phyloP scores from a whole-genome alignment of 192 early-diverging fungal genomes.

The Gryganskiella cystojenkinii region DNA sequence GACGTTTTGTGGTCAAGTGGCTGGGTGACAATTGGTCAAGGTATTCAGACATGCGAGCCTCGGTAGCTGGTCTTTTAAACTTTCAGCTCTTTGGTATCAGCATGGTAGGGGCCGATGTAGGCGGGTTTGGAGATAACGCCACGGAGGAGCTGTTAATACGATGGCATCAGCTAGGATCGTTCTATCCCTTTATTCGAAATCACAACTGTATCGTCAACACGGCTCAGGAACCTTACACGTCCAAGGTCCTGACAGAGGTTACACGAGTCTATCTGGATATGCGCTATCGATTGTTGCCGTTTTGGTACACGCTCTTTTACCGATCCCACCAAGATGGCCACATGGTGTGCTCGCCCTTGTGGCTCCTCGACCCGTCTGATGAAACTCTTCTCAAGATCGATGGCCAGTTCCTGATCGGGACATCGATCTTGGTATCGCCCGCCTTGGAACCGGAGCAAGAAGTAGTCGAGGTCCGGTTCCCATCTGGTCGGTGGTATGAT shows the following conservation, averaged over 20 bases:
- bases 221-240: slow-evolving; percentile 70
- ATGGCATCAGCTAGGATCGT: slow-evolving; percentile 70
- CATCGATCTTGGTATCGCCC: slow-evolving; percentile 66
- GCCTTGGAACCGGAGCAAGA: slow-evolving; percentile 55
- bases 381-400: slow-evolving; percentile 54
- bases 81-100: slow-evolving; percentile 78
- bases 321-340: slow-evolving; percentile 60
- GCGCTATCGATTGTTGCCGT: slow-evolving; percentile 70
- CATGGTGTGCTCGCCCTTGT: slow-evolving; percentile 63
- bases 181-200: slow-evolving; percentile 70
- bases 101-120: slow-evolving; percentile 75
- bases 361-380: slow-evolving; percentile 59
- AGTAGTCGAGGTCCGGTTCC: slow-evolving; percentile 66
- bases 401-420: slow-evolving; percentile 68
- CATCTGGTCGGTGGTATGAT: slow-evolving; percentile 71
- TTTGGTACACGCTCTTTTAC: slow-evolving; percentile 68
- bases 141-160: slow-evolving; percentile 70
- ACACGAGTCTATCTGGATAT: slow-evolving; percentile 57
- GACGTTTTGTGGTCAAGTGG: slow-evolving; percentile 58
- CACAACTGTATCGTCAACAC: slow-evolving; percentile 64
- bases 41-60: slow-evolving; percentile 64
- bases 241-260: slow-evolving; percentile 59
- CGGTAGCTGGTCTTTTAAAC: slow-evolving; percentile 65
- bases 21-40: slow-evolving; percentile 69
- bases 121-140: slow-evolving; percentile 68